A percentile compares a stretch with the other conserved stretches of the same genome.
Conservation (phyloP, 768 basidiomycete species). For the Coprinopsis sp. region DNA sequence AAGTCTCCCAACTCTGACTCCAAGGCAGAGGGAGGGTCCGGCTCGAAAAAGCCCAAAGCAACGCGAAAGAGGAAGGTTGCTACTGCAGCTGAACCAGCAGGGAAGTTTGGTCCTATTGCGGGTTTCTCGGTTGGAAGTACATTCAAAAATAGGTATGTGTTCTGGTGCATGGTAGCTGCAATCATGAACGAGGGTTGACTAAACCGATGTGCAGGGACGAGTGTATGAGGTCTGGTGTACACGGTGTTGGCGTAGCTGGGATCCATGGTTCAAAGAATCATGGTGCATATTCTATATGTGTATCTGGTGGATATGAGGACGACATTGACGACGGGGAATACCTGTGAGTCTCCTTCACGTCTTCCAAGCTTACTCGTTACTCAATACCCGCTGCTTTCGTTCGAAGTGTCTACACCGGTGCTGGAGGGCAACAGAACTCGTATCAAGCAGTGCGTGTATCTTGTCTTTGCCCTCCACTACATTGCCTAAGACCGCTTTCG, state of each 20-base stretch:
- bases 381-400: not conserved
- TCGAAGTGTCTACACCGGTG: slow-evolving; percentile 35
- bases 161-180: not conserved
- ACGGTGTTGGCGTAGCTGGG: slow-evolving; percentile 26
- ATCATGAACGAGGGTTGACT: not conserved
- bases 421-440: slow-evolving; percentile 22
- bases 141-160: not conserved
- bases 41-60: no score
- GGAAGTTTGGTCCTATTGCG: not conserved
- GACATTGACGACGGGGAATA: slow-evolving; percentile 35
- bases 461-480: not conserved
- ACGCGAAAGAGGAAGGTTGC: no score
- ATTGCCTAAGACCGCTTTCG: slow-evolving; percentile 12
- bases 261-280: slow-evolving; percentile 25
- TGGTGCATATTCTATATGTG: slow-evolving; percentile 38
- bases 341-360: slow-evolving; percentile 24
- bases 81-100: no score
- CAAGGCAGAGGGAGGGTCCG: no score
- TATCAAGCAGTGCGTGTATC: not conserved
- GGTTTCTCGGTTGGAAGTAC: not conserved
- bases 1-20: no score
- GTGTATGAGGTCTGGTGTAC: slow-evolving; percentile 22
- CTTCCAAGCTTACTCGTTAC: not conserved
- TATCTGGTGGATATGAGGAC: slow-evolving; percentile 38
- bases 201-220: slow-evolving; percentile 19